Evolutionary conservation across 2,329 filamentous ascomycete species (phyloP).

Genomic region (Ascosphaera acerosa): DNA sequence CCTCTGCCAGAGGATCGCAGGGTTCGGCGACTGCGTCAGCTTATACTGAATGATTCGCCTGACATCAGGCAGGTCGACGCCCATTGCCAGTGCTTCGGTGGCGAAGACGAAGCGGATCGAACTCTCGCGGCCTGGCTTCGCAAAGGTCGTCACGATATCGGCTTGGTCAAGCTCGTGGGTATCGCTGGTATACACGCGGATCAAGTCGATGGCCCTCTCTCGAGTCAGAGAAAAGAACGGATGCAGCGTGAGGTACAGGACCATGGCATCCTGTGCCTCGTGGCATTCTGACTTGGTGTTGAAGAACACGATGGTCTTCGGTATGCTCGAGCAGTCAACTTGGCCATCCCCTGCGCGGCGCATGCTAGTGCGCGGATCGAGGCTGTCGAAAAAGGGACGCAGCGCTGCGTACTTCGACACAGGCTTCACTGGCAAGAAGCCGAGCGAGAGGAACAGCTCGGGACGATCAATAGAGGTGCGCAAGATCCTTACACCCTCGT

Average conservation of each 20-base stretch:
- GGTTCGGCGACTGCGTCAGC: background rate
- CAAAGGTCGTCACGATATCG: background rate
- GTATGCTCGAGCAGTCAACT: no score
- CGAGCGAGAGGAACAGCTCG: no score
- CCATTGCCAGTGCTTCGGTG: conserved; percentile 3
- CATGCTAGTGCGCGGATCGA: no score
- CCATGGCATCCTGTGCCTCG: background rate
- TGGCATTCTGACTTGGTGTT: background rate
- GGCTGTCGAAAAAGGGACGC: no score
- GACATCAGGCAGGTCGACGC: conserved; percentile 5
- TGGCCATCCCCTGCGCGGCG: no score
- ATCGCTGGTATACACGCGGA: background rate
- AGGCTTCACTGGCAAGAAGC: no score
- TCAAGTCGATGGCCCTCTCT: no score
- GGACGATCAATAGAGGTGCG: no score
- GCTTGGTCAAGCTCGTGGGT: background rate
- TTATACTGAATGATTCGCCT: conserved; percentile 3
- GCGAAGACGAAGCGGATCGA: background rate
- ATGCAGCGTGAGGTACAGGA: background rate
- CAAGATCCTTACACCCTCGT: no score
- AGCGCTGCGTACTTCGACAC: no score
- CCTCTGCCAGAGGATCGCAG: background rate
- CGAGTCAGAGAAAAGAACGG: no score
- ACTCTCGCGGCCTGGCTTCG: background rate
- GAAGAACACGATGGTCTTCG: background rate